Evolutionary conservation across 768 basidiomycete species (phyloP).

Genomic region (Hygrophorus pudorinus): DNA sequence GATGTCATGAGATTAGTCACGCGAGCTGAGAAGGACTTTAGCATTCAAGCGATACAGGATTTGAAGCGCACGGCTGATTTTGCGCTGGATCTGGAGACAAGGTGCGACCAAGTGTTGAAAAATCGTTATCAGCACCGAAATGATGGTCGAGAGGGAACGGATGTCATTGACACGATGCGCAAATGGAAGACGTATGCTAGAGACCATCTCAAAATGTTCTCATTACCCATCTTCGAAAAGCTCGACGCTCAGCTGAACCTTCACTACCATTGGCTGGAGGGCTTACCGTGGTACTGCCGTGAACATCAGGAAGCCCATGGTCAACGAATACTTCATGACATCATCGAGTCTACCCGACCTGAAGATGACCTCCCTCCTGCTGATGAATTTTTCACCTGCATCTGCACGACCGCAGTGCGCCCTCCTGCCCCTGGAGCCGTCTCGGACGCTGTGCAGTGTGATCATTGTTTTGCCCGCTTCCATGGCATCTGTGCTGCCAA

Average conservation of each 20-base stretch:
- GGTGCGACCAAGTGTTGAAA: constrained; percentile 66
- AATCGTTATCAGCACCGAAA: constrained; percentile 47
- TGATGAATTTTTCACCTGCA: constrained; percentile 81
- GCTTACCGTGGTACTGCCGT: constrained; percentile 71
- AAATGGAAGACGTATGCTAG: constrained; percentile 68
- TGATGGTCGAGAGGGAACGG: constrained; percentile 40
- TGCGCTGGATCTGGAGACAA: constrained; percentile 66
- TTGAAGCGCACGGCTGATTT: constrained; percentile 65
- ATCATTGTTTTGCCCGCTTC: constrained; percentile 81
- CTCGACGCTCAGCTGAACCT: constrained; percentile 55
- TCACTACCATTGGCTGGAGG: constrained; percentile 65
- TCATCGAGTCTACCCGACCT: constrained; percentile 60
- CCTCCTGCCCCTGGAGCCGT: constrained; percentile 66
- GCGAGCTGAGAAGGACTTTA: constrained; percentile 71
- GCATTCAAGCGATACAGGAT: constrained; percentile 53
- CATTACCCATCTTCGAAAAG: constrained; percentile 62
- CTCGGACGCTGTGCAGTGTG: constrained; percentile 85
- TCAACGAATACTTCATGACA: constrained; percentile 59
- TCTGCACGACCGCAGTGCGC: constrained; percentile 65
- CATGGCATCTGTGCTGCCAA: constrained; percentile 79
- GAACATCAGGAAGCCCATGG: constrained; percentile 59
- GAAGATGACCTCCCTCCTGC: constrained; percentile 73
- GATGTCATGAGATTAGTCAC: constrained; percentile 62
- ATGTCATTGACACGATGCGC: constrained; percentile 62
- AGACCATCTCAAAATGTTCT: constrained; percentile 64